phyloP scores from a whole-genome alignment of 441 rosid species.

The Pelargonium citronellum region DNA sequence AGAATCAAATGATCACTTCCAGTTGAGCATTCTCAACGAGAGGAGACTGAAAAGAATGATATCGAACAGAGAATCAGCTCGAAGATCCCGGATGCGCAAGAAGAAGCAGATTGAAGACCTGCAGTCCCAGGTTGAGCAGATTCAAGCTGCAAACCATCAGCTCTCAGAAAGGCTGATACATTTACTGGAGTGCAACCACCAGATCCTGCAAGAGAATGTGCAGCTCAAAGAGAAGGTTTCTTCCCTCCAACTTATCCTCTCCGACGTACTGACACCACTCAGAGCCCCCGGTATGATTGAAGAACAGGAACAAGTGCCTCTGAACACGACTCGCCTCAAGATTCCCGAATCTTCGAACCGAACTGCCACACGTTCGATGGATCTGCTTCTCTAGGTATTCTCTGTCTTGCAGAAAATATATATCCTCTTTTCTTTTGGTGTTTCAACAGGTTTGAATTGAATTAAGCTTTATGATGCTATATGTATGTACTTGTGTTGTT shows the following conservation, averaged over 20 bases:
- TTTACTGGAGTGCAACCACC: constrained; percentile 59
- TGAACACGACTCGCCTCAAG: constrained; percentile 21
- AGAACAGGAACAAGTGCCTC: constrained; percentile 25
- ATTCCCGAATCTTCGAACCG: constrained; percentile 26
- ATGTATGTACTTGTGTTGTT: neutral
- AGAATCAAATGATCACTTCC: constrained; percentile 22
- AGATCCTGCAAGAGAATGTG: constrained; percentile 58
- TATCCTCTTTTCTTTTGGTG: too few relatives aligned
- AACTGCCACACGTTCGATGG: constrained; percentile 3
- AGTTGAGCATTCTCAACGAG: constrained; percentile 32
- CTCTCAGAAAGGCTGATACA: constrained; percentile 61
- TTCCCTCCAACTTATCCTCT: constrained; percentile 49
- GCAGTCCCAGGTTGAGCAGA: constrained; percentile 56
- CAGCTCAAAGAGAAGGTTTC: constrained; percentile 62
- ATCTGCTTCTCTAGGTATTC: neutral
- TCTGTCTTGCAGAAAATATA: too few relatives aligned
- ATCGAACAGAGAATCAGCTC: constrained; percentile 76
- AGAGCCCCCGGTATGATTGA: constrained; percentile 17
- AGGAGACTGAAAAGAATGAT: constrained; percentile 57
- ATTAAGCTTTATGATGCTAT: neutral
- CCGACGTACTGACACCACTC: constrained; percentile 43
- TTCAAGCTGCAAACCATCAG: constrained; percentile 46
- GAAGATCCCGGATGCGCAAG: constrained; percentile 65
- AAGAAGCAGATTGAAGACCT: constrained; percentile 73
- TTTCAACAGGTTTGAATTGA: too few relatives aligned